Percentiles rank a stretch among this genome's conserved stretches.
These are phyloP conservation scores for Dactylellina haptotyla DNA, from an alignment of 2,329 filamentous ascomycete species.

Conservation along the genomic window DNA sequence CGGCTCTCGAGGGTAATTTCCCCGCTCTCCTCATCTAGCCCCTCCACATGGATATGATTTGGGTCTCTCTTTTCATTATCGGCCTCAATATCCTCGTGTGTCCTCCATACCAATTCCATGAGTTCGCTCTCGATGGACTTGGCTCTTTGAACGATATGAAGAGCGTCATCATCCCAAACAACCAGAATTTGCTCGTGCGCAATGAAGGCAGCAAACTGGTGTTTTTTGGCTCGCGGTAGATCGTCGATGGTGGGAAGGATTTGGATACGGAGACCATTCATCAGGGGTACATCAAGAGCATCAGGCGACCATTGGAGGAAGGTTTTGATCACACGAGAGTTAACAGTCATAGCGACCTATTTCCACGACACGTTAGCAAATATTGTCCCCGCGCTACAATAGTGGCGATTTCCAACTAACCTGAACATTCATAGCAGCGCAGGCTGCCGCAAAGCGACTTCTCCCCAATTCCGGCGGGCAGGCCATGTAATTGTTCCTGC, in stretches of 20 bases:
- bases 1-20: conserved; percentile 73
- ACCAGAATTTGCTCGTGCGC: conserved; percentile 75
- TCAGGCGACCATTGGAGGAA: conserved; percentile 78
- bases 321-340: conserved; percentile 80
- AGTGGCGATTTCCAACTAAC: conserved; percentile 62
- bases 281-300: conserved; percentile 77
- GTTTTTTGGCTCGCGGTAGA: conserved; percentile 75
- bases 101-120: conserved; percentile 80
- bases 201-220: conserved; percentile 83
- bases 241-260: conserved; percentile 78
- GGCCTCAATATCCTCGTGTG: conserved; percentile 68
- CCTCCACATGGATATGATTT: conserved; percentile 62
- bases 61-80: conserved; percentile 66
- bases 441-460: conserved; percentile 73
- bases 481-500: conserved; percentile 75
- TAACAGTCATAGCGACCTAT: conserved; percentile 83
- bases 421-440: conserved; percentile 76
- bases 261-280: conserved; percentile 80
- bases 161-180: conserved; percentile 83
- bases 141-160: conserved; percentile 75
- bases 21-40: conserved; percentile 78
- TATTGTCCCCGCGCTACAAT: neutral
- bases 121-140: conserved; percentile 78
- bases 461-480: conserved; percentile 73
- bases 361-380: conserved; percentile 55